phyloP scores from a whole-genome alignment of 129 eudicot species.

The Heracleum sosnowskyi region DNA sequence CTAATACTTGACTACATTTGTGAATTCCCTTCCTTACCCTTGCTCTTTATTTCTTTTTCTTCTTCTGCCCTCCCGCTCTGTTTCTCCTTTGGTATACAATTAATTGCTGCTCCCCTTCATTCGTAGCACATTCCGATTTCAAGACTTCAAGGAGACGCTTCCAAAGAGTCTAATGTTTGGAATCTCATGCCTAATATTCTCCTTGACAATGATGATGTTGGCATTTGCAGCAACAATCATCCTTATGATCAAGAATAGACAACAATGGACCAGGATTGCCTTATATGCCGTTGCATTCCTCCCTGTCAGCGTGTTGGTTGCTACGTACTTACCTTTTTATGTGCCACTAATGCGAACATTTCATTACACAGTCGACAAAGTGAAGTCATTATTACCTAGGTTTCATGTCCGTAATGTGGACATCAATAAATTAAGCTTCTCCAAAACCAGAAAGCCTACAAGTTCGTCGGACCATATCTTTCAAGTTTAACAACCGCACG shows the following conservation, averaged over 20 bases:
- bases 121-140: too few species aligned
- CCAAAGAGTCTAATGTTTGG: slow-evolving; percentile 22
- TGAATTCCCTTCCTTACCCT: too few species aligned
- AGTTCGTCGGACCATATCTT: neutral
- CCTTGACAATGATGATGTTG: slow-evolving; percentile 42
- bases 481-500: neutral
- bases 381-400: neutral
- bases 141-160: slow-evolving; percentile 23
- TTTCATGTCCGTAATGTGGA: neutral
- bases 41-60: too few species aligned
- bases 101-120: too few species aligned
- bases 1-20: too few species aligned
- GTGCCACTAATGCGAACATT: neutral
- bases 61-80: too few species aligned
- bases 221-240: slow-evolving; percentile 38
- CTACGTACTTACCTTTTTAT: slow-evolving; percentile 2
- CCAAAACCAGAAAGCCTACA: too few species aligned
- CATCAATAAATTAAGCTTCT: too few species aligned
- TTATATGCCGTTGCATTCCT: slow-evolving; percentile 27
- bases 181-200: slow-evolving; percentile 19
- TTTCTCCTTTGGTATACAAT: too few species aligned
- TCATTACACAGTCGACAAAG: neutral
- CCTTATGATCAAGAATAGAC: slow-evolving; percentile 12
- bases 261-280: slow-evolving; percentile 18
- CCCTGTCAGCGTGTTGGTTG: slow-evolving; percentile 25